Conservation (phyloP, 176 grass and related monocot species). For the Lolium perenne region DNA sequence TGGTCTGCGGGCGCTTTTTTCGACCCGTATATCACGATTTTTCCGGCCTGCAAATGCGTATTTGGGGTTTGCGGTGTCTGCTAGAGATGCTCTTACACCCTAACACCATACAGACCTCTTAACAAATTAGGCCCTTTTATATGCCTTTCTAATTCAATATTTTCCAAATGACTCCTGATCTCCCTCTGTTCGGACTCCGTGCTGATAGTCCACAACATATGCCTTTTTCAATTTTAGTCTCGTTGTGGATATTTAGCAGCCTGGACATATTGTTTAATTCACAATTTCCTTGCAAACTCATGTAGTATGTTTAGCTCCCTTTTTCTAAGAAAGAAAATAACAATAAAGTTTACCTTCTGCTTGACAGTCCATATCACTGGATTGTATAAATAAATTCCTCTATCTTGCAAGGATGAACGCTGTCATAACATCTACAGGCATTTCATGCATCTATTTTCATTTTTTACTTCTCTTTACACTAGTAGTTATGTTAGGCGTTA, state of each 20-base stretch:
- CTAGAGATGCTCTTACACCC: background rate
- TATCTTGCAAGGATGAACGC: background rate
- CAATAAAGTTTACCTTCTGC: background rate
- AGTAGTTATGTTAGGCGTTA: slow-evolving; percentile 15
- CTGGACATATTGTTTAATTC: background rate
- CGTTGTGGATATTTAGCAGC: background rate
- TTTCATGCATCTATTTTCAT: slow-evolving; percentile 9
- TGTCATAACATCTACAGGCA: background rate
- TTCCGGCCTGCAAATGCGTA: no score
- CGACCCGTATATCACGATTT: no score
- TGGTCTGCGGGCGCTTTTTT: no score
- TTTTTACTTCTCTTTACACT: slow-evolving; percentile 16
- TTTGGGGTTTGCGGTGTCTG: no score
- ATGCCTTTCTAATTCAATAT: background rate
- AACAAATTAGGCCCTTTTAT: background rate
- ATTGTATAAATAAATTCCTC: slow-evolving; percentile 16
- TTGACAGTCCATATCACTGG: background rate
- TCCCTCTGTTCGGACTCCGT: background rate
- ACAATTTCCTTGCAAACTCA: background rate
- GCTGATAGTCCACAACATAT: no score
- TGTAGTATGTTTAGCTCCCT: background rate
- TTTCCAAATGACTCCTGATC: background rate
- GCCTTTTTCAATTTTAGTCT: background rate
- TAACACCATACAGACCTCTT: background rate
- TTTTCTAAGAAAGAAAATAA: background rate